Base-by-base conservation (phyloP, 805 yeast species). In the Yarrowia keelungensis region DNA sequence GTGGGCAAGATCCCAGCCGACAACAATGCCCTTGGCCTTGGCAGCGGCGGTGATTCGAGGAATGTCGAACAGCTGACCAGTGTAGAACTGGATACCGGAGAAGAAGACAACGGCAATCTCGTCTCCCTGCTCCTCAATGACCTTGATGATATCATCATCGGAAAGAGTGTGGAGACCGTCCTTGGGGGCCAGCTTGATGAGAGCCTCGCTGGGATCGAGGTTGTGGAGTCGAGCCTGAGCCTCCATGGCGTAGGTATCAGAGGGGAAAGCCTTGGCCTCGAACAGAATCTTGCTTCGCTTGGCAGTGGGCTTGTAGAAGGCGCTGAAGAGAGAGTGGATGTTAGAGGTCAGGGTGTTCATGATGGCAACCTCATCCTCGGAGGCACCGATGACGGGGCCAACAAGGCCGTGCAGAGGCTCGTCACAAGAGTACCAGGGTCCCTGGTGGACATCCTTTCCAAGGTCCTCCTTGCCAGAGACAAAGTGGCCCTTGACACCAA, bases 1-100 rank as follows among this genome's bases (percentile, higher is more conserved):
- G 76, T 93, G 98, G 0, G 98, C 98, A 72, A 93, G 81, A 77
- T 93, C 98, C 97, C 97, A 93, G 0, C 97, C 98, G 1, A 84
- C 80, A 43, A 90, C 67, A 12, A 76, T 72, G 12, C 83, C 83
- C 39, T 83, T 35, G 79, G 84, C 69, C 69, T 90, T 88, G 5
- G 89, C 92, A 58, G 79, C 80, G 9, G 75, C 74, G 0, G 98
- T 92, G 73, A 93, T 91, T n/a, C 76, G 76, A 62, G 81, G 82
- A 45, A 93, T 90, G 64, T 91, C 91, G 74, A 93, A 92, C 35
- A 82, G 81, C 78, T 93, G 98, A 8, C 98, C 98, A 0, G 97
- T 86, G 77, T 92, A 94, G 80, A 89, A 93, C 76, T 93, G 98
- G 70, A 93, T 86, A 0, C 97, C 98, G 0, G 97, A 89, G 54